Conservation (phyloP, 176 grass and related monocot genomes). For the Elymus sibiricus region DNA sequence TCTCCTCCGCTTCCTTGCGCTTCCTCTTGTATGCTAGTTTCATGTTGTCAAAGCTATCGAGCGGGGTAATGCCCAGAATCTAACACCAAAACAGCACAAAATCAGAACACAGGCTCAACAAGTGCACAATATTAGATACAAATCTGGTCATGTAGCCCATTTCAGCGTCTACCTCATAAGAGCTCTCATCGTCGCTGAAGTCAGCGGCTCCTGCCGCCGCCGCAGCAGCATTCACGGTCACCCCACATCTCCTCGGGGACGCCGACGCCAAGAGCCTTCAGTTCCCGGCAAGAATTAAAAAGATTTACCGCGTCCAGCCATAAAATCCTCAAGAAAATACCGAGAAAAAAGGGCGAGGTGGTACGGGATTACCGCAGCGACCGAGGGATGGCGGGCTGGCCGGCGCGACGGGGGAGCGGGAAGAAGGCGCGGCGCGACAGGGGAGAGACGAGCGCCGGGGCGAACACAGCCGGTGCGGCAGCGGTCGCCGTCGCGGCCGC, state of each 20-base stretch:
- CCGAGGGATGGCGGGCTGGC: background rate
- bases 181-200: slow-evolving; percentile 63
- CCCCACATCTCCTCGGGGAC: slow-evolving; percentile 15
- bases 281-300: slow-evolving; percentile 13
- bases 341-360: background rate
- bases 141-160: background rate
- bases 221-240: slow-evolving; percentile 41
- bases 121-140: background rate
- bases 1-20: slow-evolving; percentile 82
- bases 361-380: slow-evolving; percentile 32
- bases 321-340: background rate
- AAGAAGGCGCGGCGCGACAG: slow-evolving; percentile 18
- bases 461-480: background rate
- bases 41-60: slow-evolving; percentile 79
- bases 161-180: slow-evolving; percentile 63
- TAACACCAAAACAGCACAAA: slow-evolving; percentile 23
- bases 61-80: slow-evolving; percentile 80
- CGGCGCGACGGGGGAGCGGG: slow-evolving; percentile 21
- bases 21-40: slow-evolving; percentile 84
- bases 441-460: slow-evolving; percentile 12
- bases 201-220: slow-evolving; percentile 57
- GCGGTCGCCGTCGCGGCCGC: slow-evolving; percentile 21
- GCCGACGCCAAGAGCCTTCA: slow-evolving; percentile 39
- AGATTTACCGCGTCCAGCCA: background rate
- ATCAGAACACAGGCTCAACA: background rate